Conservation (phyloP, 2,329 filamentous ascomycete genomes). For the Meredithiella fracta region DNA sequence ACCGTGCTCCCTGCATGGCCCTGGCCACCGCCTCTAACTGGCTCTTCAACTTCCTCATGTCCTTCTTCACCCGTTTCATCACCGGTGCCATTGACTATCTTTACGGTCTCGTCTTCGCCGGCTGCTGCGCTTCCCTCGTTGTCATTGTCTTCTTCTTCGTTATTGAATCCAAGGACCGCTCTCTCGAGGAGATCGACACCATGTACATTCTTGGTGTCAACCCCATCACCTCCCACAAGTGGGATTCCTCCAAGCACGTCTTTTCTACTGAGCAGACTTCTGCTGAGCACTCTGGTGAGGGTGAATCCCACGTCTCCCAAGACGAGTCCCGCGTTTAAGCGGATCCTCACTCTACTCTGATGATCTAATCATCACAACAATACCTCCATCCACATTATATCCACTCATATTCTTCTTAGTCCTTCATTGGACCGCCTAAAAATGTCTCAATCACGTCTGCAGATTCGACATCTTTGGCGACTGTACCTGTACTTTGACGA, state of each 20-base stretch:
- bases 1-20: slow-evolving; percentile 37
- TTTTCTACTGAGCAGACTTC: slow-evolving; percentile 13
- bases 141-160: slow-evolving; percentile 60
- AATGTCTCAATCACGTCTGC: neutral
- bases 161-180: slow-evolving; percentile 54
- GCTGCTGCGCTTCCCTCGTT: slow-evolving; percentile 45
- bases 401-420: neutral
- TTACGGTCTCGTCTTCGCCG: slow-evolving; percentile 57
- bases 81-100: slow-evolving; percentile 51
- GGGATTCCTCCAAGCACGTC: slow-evolving; percentile 19
- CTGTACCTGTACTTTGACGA: neutral
- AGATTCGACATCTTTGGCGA: neutral
- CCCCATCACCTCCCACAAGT: slow-evolving; percentile 29
- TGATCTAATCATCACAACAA: neutral
- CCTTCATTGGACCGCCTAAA: neutral
- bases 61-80: slow-evolving; percentile 52
- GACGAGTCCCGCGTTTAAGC: slow-evolving; percentile 12
- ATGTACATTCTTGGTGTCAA: slow-evolving; percentile 48
- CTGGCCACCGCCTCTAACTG: slow-evolving; percentile 43
- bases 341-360: neutral
- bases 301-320: slow-evolving; percentile 10
- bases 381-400: neutral
- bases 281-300: slow-evolving; percentile 13
- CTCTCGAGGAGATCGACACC: slow-evolving; percentile 59
- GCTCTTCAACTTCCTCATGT: slow-evolving; percentile 48